Evolutionary conservation across 202 grass and related monocot species (phyloP).

Genomic region (Carex arenaria): DNA sequence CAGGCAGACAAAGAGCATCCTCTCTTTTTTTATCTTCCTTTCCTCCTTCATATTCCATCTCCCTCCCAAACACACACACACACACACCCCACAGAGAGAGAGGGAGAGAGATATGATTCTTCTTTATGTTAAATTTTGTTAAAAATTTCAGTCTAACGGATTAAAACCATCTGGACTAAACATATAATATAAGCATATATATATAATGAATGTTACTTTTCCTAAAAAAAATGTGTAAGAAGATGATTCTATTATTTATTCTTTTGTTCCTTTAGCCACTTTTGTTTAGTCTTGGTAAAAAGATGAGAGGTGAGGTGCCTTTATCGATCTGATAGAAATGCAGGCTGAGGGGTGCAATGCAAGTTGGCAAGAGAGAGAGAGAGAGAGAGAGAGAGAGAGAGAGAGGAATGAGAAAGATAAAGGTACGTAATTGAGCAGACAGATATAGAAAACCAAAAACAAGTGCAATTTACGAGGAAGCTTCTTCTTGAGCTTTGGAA

Average conservation of each 20-base stretch:
- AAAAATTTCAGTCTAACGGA: too few species aligned
- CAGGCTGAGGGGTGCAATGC: constrained; percentile 9
- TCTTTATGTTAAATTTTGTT: too few species aligned
- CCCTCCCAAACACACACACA: neutral
- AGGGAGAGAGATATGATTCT: too few species aligned
- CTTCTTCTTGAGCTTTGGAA: constrained; percentile 42
- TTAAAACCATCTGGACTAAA: neutral
- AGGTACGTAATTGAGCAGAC: neutral
- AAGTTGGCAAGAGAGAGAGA: neutral
- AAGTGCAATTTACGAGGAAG: constrained; percentile 52
- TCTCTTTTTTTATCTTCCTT: constrained; percentile 27
- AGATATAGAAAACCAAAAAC: constrained; percentile 3
- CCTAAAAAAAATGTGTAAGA: neutral
- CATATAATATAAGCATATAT: neutral
- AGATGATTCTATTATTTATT: constrained; percentile 10
- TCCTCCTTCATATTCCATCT: neutral
- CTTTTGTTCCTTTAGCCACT: constrained; percentile 10
- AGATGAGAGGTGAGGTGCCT: constrained; percentile 26
- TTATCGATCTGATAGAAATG: constrained; percentile 53
- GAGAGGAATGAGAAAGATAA: constrained; percentile 3
- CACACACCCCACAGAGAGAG: neutral
- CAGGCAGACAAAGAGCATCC: constrained; percentile 37
- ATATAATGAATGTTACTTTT: neutral
- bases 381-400: constrained; percentile 16
- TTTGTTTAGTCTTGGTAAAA: constrained; percentile 29